Percentiles rank a stretch among this genome's conserved stretches.
phyloP scores from a whole-genome alignment of 257 asterid genomes.

The Capsicum pubescens region DNA sequence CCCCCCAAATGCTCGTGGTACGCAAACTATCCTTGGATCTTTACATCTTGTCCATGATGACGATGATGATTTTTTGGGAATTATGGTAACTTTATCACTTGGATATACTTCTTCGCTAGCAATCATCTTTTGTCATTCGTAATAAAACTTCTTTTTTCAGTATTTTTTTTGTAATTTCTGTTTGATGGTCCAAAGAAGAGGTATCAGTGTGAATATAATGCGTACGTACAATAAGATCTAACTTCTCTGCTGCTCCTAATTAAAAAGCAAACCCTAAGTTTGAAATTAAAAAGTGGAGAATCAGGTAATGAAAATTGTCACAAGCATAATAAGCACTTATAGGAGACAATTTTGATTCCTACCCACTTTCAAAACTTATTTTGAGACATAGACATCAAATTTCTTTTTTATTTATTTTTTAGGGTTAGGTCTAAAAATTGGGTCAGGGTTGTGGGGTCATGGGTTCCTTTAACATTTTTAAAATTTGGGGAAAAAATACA shows the following conservation, averaged over 20 bases:
- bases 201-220: not conserved
- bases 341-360: too few relatives aligned
- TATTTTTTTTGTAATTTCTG: not conserved
- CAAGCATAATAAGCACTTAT: not conserved
- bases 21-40: slow-evolving; percentile 68
- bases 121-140: not conserved
- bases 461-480: too few relatives aligned
- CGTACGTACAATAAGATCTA: not conserved
- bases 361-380: too few relatives aligned
- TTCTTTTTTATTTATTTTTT: too few relatives aligned
- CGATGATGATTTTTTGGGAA: not conserved
- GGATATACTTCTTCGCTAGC: not conserved
- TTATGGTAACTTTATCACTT: not conserved
- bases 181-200: not conserved
- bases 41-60: slow-evolving; percentile 12
- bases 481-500: too few relatives aligned
- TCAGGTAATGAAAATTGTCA: not conserved
- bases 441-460: too few relatives aligned
- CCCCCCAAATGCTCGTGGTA: slow-evolving; percentile 73
- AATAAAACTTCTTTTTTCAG: not conserved
- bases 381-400: too few relatives aligned
- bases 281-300: not conserved
- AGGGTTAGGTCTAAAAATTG: too few relatives aligned
- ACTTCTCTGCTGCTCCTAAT: not conserved
- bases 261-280: not conserved